Evolutionary conservation across 768 basidiomycete species (phyloP).

Genomic region (Chalciporus sphaerocephalus): DNA sequence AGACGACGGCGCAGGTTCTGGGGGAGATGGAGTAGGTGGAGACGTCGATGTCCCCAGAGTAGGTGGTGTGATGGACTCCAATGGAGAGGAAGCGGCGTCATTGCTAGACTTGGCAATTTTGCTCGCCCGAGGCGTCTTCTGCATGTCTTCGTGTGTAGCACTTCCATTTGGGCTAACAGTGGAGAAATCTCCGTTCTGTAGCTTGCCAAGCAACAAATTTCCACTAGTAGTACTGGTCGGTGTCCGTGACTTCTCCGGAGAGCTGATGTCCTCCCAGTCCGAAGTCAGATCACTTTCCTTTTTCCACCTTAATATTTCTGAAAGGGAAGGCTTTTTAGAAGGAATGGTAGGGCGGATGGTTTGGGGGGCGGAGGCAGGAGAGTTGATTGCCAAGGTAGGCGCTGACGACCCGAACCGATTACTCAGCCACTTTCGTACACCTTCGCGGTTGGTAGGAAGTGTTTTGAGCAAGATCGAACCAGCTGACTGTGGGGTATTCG

Average conservation of each 20-base stretch:
- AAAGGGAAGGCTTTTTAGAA: constrained; percentile 61
- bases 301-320: constrained; percentile 55
- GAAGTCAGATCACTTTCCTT: constrained; percentile 53
- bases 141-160: constrained; percentile 25
- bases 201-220: constrained; percentile 26
- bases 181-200: constrained; percentile 27
- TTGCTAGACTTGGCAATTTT: constrained; percentile 31
- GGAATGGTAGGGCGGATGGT: constrained; percentile 37
- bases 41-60: constrained; percentile 30
- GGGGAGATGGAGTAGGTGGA: constrained; percentile 43
- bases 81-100: constrained; percentile 15
- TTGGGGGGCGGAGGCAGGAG: constrained; percentile 30
- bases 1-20: constrained; percentile 56
- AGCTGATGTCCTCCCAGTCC: constrained; percentile 65
- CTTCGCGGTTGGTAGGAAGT: constrained; percentile 73
- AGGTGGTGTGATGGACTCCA: constrained; percentile 17
- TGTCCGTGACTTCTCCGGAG: constrained; percentile 41
- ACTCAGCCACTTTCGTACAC: constrained; percentile 76
- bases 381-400: constrained; percentile 36
- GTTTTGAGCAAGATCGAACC: constrained; percentile 34
- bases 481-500: constrained; percentile 33
- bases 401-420: constrained; percentile 49
- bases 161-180: constrained; percentile 28
- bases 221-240: constrained; percentile 46
- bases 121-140: constrained; percentile 34